Conservation (phyloP, 768 basidiomycete genomes). For the Termitomyces titanicus region DNA sequence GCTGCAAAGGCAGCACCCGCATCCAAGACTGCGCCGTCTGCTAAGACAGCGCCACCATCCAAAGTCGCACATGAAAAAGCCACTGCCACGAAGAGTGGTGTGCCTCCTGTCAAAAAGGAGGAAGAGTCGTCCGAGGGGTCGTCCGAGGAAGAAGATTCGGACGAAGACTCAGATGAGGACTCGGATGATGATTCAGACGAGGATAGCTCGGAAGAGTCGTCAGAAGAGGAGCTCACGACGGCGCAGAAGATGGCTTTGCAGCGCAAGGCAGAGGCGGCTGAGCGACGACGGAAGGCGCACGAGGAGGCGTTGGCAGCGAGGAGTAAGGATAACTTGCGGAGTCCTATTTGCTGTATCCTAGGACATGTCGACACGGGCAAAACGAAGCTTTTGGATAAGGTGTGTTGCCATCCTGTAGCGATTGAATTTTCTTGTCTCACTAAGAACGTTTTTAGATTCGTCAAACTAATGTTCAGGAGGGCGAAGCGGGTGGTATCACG, state of each 20-base stretch:
- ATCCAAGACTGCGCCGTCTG: conserved; percentile 9
- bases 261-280: conserved; percentile 82
- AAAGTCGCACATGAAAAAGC: conserved; percentile 11
- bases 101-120: conserved; percentile 7
- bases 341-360: conserved; percentile 97
- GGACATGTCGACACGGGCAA: conserved; percentile 99
- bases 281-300: conserved; percentile 72
- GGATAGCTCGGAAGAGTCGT: conserved; percentile 38
- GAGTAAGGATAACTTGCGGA: conserved; percentile 86
- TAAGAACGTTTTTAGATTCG: conserved; percentile 66
- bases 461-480: conserved; percentile 99
- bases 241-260: conserved; percentile 66
- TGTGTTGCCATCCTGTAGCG: conserved; percentile 22
- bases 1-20: conserved; percentile 20
- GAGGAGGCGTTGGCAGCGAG: conserved; percentile 83
- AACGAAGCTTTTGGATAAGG: conserved; percentile 96
- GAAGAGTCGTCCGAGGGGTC: conserved; percentile 29
- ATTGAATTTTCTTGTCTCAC: neutral
- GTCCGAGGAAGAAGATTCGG: conserved; percentile 17
- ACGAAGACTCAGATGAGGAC: conserved; percentile 16
- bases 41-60: neutral
- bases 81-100: conserved; percentile 14
- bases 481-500: conserved; percentile 99
- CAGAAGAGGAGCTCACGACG: conserved; percentile 64
- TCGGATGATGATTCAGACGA: conserved; percentile 50